Evolutionary conservation across 2,329 filamentous ascomycete species (phyloP).

Genomic region (Beauveria sp.): DNA sequence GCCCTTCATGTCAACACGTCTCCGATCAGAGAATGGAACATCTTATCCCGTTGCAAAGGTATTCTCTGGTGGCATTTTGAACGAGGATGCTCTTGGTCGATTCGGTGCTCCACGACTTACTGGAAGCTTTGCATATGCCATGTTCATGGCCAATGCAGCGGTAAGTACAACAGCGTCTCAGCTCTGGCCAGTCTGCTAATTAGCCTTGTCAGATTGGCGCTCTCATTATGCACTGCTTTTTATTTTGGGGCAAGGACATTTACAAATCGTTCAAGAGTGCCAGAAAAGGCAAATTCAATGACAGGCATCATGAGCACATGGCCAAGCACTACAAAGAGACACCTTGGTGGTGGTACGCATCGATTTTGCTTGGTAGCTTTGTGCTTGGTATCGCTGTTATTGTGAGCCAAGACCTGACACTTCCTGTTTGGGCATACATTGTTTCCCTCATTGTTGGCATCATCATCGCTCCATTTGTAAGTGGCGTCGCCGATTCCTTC

Average conservation of each 20-base stretch:
- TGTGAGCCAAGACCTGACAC: slow-evolving; percentile 36
- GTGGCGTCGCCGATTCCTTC: slow-evolving; percentile 4
- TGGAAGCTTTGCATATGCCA: slow-evolving; percentile 42
- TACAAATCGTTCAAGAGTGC: slow-evolving; percentile 38
- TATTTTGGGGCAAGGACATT: slow-evolving; percentile 52
- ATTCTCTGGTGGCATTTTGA: slow-evolving; percentile 33
- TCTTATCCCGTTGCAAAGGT: slow-evolving; percentile 32
- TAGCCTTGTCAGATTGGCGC: slow-evolving; percentile 41
- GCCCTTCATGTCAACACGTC: slow-evolving; percentile 48
- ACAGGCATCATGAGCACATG: slow-evolving; percentile 47
- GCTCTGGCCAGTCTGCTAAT: slow-evolving; percentile 1
- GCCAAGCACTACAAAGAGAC: slow-evolving; percentile 43
- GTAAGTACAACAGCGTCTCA: slow-evolving; percentile 21
- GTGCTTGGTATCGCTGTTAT: slow-evolving; percentile 39
- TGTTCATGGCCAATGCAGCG: slow-evolving; percentile 51
- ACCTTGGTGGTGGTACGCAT: slow-evolving; percentile 40
- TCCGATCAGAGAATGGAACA: slow-evolving; percentile 32
- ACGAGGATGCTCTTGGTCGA: slow-evolving; percentile 30
- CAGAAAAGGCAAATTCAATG: slow-evolving; percentile 33
- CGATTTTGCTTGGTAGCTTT: slow-evolving; percentile 35
- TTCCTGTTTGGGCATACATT: slow-evolving; percentile 40
- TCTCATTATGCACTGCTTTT: slow-evolving; percentile 40
- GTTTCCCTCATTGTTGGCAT: slow-evolving; percentile 34
- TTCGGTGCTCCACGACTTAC: slow-evolving; percentile 40
- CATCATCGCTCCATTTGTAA: slow-evolving; percentile 43